phyloP scores from a whole-genome alignment of 2,329 filamentous ascomycete genomes.

The Talaromyces sp. region DNA sequence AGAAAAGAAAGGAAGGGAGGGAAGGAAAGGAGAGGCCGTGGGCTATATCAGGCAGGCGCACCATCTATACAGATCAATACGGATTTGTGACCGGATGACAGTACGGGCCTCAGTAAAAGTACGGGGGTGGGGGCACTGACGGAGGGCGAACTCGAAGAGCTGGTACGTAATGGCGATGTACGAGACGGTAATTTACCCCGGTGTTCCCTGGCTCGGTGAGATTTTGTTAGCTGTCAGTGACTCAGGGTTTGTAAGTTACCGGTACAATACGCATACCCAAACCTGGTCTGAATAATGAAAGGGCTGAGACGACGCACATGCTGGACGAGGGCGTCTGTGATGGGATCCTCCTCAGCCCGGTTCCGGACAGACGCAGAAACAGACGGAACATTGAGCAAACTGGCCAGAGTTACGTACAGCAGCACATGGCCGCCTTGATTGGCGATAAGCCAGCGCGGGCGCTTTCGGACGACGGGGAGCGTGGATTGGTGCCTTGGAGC shows the following conservation, averaged over 20 bases:
- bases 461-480: constrained; percentile 15
- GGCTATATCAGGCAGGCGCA: constrained; percentile 11
- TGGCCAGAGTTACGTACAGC: background rate
- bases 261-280: constrained; percentile 4
- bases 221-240: background rate
- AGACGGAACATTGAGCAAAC: background rate
- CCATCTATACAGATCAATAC: background rate
- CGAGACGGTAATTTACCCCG: constrained; percentile 9
- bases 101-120: background rate
- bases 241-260: background rate
- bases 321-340: background rate
- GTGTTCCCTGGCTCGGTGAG: constrained; percentile 5
- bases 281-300: constrained; percentile 4
- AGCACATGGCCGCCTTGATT: constrained; percentile 19
- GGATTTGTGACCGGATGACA: background rate
- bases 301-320: constrained; percentile 11
- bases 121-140: constrained; percentile 15
- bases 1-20: background rate
- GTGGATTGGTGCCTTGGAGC: constrained; percentile 11
- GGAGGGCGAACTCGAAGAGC: background rate
- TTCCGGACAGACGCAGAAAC: constrained; percentile 1
- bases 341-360: background rate
- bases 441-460: constrained; percentile 17
- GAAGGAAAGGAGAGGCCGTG: background rate
- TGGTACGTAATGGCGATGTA: background rate